Evolutionary conservation across 176 grass and related monocot species (phyloP), one percentile per base, ranked within the genome.

Genomic region (Musa acuminata): DNA sequence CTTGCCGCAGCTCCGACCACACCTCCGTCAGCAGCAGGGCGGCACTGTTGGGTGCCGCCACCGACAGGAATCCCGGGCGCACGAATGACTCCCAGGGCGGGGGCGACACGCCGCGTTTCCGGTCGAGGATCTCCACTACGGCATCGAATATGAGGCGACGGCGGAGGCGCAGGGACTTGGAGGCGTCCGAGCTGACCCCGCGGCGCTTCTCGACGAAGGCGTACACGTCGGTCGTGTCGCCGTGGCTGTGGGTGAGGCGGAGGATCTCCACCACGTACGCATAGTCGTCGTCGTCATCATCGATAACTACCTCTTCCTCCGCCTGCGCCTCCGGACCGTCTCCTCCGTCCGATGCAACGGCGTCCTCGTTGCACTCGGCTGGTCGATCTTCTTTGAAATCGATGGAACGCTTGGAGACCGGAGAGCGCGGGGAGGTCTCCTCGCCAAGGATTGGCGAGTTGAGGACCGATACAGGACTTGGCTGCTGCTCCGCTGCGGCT

Each of bases 401-500:
- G 67, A 80, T 62, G 54, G 54, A 69, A 43, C 78, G 78, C 54
- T 80, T 80, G 12, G 26, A 51, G 12, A 16, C 12, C 10, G 67
- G 48, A 51, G 78, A 43, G 12, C 54, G 58, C 58, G 74, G 78
- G 55, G 78, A 63, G 69, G 35, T 72, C 65, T 72, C 78, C 24
- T 63, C 78, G 10, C 64, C 22, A 10, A 68, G 52, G 65, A 69
- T 55, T 52, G 64, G 29, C 1, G 64, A 54, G 25, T 78, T 51
- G 20, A 80, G 29, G n/a, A 80, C 78, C 26, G 78, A 80, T 1
- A 80, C 35, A 29, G 78, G 78, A 43, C 78, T 80, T 69, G 78
- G 78, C 20, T 80, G 96, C 55, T 80, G 80, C 52, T 94, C 86
- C 14, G 26, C 0, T 0, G 66, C 75, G 6, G 71, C 17, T 7